phyloP scores from a whole-genome alignment of 352 stramenopile species.

The Phytophthora vignae region DNA sequence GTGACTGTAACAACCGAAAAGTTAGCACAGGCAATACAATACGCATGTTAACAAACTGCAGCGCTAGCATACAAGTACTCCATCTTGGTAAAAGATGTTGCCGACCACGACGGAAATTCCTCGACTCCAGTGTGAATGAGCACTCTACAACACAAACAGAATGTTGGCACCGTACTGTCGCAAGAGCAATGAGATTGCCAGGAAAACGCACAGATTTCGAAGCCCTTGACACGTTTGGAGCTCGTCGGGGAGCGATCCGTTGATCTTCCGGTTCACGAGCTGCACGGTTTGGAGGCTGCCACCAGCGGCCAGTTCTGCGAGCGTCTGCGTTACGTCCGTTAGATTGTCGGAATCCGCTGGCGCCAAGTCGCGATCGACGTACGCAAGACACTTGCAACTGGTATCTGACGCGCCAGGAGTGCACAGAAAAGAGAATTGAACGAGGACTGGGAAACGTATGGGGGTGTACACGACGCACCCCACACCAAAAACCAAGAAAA shows the following conservation, averaged over 20 bases:
- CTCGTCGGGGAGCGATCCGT: constrained; percentile 32
- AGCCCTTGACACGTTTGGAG: constrained; percentile 25
- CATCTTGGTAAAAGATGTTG: constrained; percentile 30
- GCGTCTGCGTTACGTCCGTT: constrained; percentile 25
- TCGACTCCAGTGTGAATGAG: constrained; percentile 43
- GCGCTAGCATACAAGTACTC: constrained; percentile 42
- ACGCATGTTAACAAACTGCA: too few species aligned
- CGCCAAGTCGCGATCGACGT: constrained; percentile 39
- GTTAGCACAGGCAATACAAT: too few species aligned
- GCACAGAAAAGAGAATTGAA: constrained; percentile 23
- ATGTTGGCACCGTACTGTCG: neutral
- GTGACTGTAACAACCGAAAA: constrained; percentile 23
- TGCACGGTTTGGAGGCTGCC: constrained; percentile 37
- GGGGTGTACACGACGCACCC: constrained; percentile 27
- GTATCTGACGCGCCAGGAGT: constrained; percentile 7
- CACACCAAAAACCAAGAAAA: constrained; percentile 38
- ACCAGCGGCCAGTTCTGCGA: constrained; percentile 25
- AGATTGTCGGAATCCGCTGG: constrained; percentile 18
- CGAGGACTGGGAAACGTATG: neutral
- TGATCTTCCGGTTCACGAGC: constrained; percentile 37
- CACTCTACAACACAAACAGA: constrained; percentile 20
- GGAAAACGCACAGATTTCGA: constrained; percentile 37
- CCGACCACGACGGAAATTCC: constrained; percentile 37
- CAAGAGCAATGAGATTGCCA: too few species aligned
- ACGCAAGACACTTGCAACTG: constrained; percentile 31